phyloP scores from a whole-genome alignment of 495 filamentous ascomycete genomes.

The Penicillium coprophilum region DNA sequence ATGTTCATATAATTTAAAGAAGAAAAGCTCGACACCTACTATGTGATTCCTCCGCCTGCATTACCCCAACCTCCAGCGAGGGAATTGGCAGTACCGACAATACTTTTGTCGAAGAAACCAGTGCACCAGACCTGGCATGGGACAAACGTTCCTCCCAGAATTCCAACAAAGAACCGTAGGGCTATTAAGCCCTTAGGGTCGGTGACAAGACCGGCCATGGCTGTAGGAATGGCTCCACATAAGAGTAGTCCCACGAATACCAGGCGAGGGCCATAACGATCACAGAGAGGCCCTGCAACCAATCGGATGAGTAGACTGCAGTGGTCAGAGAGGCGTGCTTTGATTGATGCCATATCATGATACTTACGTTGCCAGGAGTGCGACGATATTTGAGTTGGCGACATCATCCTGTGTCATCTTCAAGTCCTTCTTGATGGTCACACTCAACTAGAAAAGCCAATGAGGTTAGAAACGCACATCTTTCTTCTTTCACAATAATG shows the following conservation, averaged over 20 bases:
- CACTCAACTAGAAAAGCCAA: slow-evolving; percentile 54
- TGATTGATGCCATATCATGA: background rate
- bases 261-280: slow-evolving; percentile 76
- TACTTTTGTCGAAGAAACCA: slow-evolving; percentile 93
- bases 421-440: slow-evolving; percentile 77
- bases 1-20: background rate
- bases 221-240: slow-evolving; percentile 76
- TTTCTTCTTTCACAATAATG: background rate
- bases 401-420: slow-evolving; percentile 68
- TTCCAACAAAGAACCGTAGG: slow-evolving; percentile 89
- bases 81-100: slow-evolving; percentile 88
- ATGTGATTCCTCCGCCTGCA: slow-evolving; percentile 82
- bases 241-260: slow-evolving; percentile 79
- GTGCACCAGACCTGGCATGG: slow-evolving; percentile 97
- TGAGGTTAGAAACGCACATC: background rate
- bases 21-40: slow-evolving; percentile 32
- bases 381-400: slow-evolving; percentile 90
- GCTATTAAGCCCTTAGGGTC: slow-evolving; percentile 69
- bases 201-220: slow-evolving; percentile 73
- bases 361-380: slow-evolving; percentile 77
- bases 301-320: slow-evolving; percentile 74
- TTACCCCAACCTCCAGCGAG: slow-evolving; percentile 87
- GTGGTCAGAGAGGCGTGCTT: slow-evolving; percentile 16
- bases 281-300: slow-evolving; percentile 80
- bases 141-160: slow-evolving; percentile 87